Evolutionary conservation across 768 basidiomycete species (phyloP), one percentile per base, ranked within the genome.

Genomic region (Leccinum rimulosum): DNA sequence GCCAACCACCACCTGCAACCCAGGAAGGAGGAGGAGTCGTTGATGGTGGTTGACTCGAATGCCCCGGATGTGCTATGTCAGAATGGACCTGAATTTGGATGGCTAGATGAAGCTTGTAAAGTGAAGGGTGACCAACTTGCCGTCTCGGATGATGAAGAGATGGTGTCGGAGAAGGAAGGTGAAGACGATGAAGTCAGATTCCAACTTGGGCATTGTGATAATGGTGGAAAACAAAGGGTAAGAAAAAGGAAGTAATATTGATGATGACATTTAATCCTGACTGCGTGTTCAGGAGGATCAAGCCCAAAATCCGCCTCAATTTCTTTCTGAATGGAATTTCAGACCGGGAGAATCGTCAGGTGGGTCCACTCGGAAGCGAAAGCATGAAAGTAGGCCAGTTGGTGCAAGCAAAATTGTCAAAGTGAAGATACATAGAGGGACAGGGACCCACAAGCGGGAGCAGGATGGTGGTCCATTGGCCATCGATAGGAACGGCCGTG

Each of bases 31-130:
- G 71, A 72, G 1, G 68, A 73, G 1, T 72, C 72, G 0, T 50
- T 72, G 28, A 55, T 74, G 61, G 64, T 72, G n/a, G 63, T 72
- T 38, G 70, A 74, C 35, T 31, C 59, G 17, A 68, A 72, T 47
- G 63, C 64, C 11, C 64, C 72, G 7, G 71, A 72, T 36, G 35
- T 38, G 11, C 52, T 72, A 8, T 48, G 49, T 36, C 54, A 58
- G 25, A 59, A 55, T 49, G 50, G 22, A 33, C 54, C 50, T 6
- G 64, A 69, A 28, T 47, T 68, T 38, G 55, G 53, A 17, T 74
- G 72, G 71, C 27, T 74, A 30, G 70, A 72, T 11, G 62, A 70
- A 30, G 65, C 70, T 17, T 72, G 70, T 31, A 35, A 57, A 43
- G 68, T 72, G 49, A 68, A 58, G 50, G 72, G 71, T 11, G 71